Conservation (phyloP, 1,284 basidiomycete genomes). For the Trichosporon sp. region DNA sequence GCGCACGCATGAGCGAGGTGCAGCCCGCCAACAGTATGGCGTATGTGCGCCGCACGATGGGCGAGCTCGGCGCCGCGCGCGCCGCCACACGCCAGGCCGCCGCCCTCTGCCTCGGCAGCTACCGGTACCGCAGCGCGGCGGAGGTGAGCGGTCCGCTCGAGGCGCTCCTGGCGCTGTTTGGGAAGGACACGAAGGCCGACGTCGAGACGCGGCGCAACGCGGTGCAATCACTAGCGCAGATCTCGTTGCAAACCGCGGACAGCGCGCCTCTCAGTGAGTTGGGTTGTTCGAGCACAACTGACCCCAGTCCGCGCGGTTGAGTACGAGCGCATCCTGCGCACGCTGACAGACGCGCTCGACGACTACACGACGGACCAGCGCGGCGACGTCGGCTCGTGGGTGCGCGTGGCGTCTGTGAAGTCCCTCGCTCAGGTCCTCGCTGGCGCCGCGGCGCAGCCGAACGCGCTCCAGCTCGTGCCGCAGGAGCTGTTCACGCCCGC, state of each 20-base stretch:
- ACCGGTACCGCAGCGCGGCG: conserved; percentile 59
- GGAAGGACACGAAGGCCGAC: conserved; percentile 27
- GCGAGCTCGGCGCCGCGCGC: conserved; percentile 56
- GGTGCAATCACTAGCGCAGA: conserved; percentile 31
- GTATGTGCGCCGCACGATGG: conserved; percentile 59
- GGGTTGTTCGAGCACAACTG: neutral
- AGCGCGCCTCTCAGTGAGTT: conserved; percentile 23
- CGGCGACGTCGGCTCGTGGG: conserved; percentile 97
- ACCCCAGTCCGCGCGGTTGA: conserved; percentile 19
- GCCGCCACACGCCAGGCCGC: conserved; percentile 67
- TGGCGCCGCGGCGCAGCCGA: conserved; percentile 19
- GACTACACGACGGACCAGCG: conserved; percentile 93
- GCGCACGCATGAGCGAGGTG: conserved; percentile 60
- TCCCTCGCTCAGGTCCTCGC: conserved; percentile 24
- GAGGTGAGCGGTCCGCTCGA: conserved; percentile 15
- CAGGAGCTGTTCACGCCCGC: conserved; percentile 58
- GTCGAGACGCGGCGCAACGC: conserved; percentile 45
- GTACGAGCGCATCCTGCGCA: conserved; percentile 24
- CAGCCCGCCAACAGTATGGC: neutral
- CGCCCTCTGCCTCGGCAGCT: conserved; percentile 66
- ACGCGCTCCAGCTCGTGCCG: conserved; percentile 51
- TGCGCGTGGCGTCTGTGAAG: conserved; percentile 69
- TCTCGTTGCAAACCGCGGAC: conserved; percentile 18
- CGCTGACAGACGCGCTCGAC: conserved; percentile 60
- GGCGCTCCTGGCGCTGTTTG: conserved; percentile 29